Evolutionary conservation across 495 filamentous ascomycete species (phyloP), one percentile per base, ranked within the genome.

Genomic region (Trichoderma reesei): DNA sequence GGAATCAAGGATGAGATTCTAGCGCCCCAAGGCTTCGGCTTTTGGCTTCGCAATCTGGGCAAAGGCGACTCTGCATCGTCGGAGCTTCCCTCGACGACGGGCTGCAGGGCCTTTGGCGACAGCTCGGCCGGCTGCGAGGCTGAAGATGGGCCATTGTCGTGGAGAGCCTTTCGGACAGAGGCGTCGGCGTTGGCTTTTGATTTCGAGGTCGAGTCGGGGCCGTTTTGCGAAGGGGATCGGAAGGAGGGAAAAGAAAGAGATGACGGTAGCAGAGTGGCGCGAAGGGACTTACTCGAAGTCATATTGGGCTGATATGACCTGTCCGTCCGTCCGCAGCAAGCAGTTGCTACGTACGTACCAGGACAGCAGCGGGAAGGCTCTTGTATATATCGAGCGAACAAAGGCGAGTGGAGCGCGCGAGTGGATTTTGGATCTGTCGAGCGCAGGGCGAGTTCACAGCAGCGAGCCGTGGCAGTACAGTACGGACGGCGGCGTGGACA

Each of bases 221-320:
- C 44, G 20, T 48, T 48, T 20, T 48, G 44, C 44, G 44, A 26
- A 48, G n/a, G 44, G 60, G 60, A 63, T 26, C 38, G 41, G 38
- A 61, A 14, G 2, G 54, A 33, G 36, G 56, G 33, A 42, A 41
- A 20, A 59, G 63, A 64, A 41, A 41, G 37, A 60, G 63, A 41
- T 31, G 46, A 38, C 26, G 63, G 46, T 31, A 59, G 26, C 34
- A 46, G n/a, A 34, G 63, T 20, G 26, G 63, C 54, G 39, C 63
- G 48, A 59, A 54, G 31, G 42, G 38, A 65, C 63, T 65, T 65
- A 65, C 63, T 60, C 54, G 63, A 65, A 39, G 63, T 65, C 63
- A 65, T 65, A 39, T 39, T 46, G 63, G 63, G 61, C 61, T 56
- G 51, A 56, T 56, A 56, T 56, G 51, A 56, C 51, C 51, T 56